Conservation (phyloP, 2,329 filamentous ascomycete species). For the Phaeosphaeria sp. region DNA sequence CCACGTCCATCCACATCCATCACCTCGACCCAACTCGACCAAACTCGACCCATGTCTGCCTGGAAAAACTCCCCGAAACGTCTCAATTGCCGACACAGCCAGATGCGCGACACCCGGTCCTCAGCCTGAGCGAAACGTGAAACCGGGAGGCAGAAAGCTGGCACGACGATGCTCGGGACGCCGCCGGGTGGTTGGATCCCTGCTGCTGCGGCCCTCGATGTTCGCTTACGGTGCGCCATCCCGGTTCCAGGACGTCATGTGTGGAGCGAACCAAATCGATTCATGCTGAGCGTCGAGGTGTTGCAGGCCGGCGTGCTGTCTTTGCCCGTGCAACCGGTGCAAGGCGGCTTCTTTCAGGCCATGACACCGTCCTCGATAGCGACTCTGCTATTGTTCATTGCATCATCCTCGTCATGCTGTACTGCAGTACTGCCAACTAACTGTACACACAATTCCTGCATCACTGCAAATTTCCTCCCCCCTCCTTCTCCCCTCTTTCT, state of each 20-base stretch:
- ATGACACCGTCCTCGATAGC: not conserved
- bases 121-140: not conserved
- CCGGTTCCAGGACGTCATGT: not conserved
- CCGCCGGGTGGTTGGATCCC: not conserved
- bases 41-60: not conserved
- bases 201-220: not conserved
- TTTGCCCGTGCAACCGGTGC: not conserved
- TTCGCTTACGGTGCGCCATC: not conserved
- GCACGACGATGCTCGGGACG: not conserved
- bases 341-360: not conserved
- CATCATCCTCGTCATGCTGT: not conserved
- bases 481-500: not conserved
- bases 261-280: not conserved
- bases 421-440: too few relatives aligned
- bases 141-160: not conserved
- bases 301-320: not conserved
- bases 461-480: not conserved
- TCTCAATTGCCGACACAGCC: not conserved
- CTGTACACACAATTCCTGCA: not conserved
- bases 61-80: not conserved
- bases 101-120: not conserved
- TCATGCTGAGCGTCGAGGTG: not conserved
- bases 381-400: not conserved
- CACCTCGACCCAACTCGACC: too few relatives aligned
- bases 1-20: not conserved